phyloP scores from a whole-genome alignment of 805 yeast species.

The Candida hungchunana region DNA sequence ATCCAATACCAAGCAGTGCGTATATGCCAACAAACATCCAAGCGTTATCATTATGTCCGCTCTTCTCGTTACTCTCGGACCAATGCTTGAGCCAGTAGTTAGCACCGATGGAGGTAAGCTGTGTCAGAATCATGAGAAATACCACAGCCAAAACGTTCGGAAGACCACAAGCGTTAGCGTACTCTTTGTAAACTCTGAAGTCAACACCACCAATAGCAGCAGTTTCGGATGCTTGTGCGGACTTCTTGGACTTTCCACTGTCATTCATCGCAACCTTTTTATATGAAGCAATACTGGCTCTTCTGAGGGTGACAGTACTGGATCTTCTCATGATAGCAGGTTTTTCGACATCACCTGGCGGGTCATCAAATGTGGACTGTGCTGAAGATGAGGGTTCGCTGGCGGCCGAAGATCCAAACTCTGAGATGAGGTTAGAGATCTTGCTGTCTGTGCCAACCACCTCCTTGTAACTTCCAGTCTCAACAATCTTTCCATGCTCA shows the following conservation, averaged over 20 bases:
- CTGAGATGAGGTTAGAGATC: slow-evolving; percentile 50
- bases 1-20: slow-evolving; percentile 49
- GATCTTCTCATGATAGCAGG: slow-evolving; percentile 2
- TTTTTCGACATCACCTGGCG: slow-evolving; percentile 13
- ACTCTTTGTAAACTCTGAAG: slow-evolving; percentile 46
- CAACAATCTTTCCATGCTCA: slow-evolving; percentile 60
- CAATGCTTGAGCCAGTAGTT: slow-evolving; percentile 67
- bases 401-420: slow-evolving; percentile 60
- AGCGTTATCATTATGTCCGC: slow-evolving; percentile 40
- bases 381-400: slow-evolving; percentile 15
- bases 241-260: slow-evolving; percentile 31
- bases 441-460: slow-evolving; percentile 44
- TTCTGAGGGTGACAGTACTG: slow-evolving; percentile 9
- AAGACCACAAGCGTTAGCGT: slow-evolving; percentile 56
- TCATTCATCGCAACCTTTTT: slow-evolving; percentile 34
- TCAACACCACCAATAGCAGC: slow-evolving; percentile 60
- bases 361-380: slow-evolving; percentile 1
- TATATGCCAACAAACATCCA: slow-evolving; percentile 48
- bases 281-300: slow-evolving; percentile 65
- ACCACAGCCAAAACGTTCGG: slow-evolving; percentile 42
- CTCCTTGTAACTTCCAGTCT: slow-evolving; percentile 56
- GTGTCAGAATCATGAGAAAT: slow-evolving; percentile 31
- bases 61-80: slow-evolving; percentile 50
- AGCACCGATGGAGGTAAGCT: slow-evolving; percentile 37
- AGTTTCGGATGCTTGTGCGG: slow-evolving; percentile 47